phyloP scores from a whole-genome alignment of 1,284 basidiomycete species.

The Austroboletus novae-zelandiae region DNA sequence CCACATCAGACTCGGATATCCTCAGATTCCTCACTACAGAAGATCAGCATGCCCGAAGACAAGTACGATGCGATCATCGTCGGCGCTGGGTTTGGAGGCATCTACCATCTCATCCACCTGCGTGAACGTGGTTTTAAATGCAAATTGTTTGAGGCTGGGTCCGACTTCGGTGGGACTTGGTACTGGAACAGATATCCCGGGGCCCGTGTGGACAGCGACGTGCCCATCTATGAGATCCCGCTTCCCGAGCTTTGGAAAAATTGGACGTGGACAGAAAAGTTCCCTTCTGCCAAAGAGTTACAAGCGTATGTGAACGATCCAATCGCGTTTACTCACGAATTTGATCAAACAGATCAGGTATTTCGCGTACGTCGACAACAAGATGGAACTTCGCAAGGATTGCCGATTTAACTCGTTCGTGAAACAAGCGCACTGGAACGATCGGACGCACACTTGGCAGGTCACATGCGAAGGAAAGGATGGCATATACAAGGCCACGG shows the following conservation, averaged over 20 bases:
- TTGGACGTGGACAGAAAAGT: slow-evolving; percentile 23
- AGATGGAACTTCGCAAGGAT: slow-evolving; percentile 12
- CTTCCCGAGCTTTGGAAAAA: slow-evolving; percentile 21
- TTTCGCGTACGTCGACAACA: slow-evolving; percentile 15
- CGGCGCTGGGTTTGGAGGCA: slow-evolving; percentile 18
- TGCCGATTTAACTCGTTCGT: slow-evolving; percentile 16
- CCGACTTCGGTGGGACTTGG: slow-evolving; percentile 18
- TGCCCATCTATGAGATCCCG: slow-evolving; percentile 15
- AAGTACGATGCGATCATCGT: slow-evolving; percentile 14
- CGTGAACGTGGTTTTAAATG: slow-evolving; percentile 15
- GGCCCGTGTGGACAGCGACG: slow-evolving; percentile 12
- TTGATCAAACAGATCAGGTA: slow-evolving; percentile 5
- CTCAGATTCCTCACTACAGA: neutral
- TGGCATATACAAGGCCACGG: neutral
- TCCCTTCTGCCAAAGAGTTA: slow-evolving; percentile 9
- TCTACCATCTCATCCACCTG: slow-evolving; percentile 12
- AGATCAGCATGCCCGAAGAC: slow-evolving; percentile 1
- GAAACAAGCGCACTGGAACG: slow-evolving; percentile 16
- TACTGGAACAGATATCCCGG: slow-evolving; percentile 23
- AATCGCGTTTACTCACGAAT: too few relatives aligned
- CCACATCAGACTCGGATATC: neutral
- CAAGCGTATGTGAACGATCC: slow-evolving; percentile 3
- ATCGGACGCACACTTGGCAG: slow-evolving; percentile 14
- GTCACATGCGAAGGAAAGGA: slow-evolving; percentile 8
- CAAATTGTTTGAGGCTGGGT: slow-evolving; percentile 13